These are phyloP conservation scores for Calonectria naviculata DNA, from an alignment of 2,329 filamentous ascomycete species.

Conservation along the genomic window DNA sequence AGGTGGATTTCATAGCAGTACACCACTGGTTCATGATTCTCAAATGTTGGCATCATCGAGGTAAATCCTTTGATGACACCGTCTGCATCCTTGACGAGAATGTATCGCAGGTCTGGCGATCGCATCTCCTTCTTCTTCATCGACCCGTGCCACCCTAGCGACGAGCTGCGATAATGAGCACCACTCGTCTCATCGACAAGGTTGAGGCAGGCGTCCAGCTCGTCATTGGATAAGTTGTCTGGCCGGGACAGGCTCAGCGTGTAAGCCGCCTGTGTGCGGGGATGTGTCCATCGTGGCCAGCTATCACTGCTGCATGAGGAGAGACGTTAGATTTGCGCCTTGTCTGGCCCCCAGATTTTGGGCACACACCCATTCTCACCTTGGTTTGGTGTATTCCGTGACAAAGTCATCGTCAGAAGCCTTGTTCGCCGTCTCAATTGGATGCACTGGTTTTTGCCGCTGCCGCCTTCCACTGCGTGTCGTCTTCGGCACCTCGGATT, in stretches of 20 bases:
- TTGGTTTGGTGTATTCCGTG: slow-evolving; percentile 57
- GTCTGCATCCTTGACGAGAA: slow-evolving; percentile 63
- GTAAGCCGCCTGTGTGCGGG: slow-evolving; percentile 54
- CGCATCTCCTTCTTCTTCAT: slow-evolving; percentile 76
- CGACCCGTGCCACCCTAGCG: slow-evolving; percentile 70
- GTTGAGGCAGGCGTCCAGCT: slow-evolving; percentile 64
- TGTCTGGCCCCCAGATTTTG: neutral
- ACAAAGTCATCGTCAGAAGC: slow-evolving; percentile 62
- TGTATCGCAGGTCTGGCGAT: slow-evolving; percentile 74
- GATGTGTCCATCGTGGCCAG: slow-evolving; percentile 63
- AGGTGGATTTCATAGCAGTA: slow-evolving; percentile 88
- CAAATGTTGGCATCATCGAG: slow-evolving; percentile 79
- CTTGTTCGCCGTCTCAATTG: slow-evolving; percentile 61
- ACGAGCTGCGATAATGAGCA: slow-evolving; percentile 71
- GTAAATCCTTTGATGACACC: slow-evolving; percentile 63
- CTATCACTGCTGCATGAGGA: slow-evolving; percentile 28
- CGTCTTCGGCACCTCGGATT: slow-evolving; percentile 15
- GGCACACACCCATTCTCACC: slow-evolving; percentile 46
- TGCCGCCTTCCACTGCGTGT: slow-evolving; percentile 26
- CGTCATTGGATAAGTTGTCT: slow-evolving; percentile 50
- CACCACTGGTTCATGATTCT: slow-evolving; percentile 72
- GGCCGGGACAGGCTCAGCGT: slow-evolving; percentile 56
- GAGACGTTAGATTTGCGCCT: neutral
- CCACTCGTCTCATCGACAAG: slow-evolving; percentile 73
- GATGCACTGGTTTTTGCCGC: slow-evolving; percentile 37